Evolutionary conservation across 2,329 filamentous ascomycete species (phyloP), one percentile per base, ranked within the genome.

Genomic region (Emmonsiellopsis sp.): DNA sequence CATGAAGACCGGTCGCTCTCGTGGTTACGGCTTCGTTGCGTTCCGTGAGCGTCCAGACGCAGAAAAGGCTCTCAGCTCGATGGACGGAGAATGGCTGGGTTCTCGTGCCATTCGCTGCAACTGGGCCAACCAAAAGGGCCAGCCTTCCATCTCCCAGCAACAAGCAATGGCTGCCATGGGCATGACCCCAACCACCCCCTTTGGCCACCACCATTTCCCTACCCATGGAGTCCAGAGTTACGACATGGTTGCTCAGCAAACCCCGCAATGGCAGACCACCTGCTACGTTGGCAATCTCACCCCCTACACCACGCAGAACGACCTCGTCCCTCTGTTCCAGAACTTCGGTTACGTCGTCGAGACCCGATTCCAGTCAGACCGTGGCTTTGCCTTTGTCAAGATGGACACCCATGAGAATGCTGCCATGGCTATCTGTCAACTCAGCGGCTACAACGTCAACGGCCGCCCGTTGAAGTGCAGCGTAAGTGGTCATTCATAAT

Each of bases 41-140:
- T 98, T 95, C 81, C 87, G 92, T 58, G 93, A 98, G 59, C 89
- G 92, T 59, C 76, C 82, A 37, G 93, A 98, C 66, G 93, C 93
- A 31, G 93, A 98, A 71, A 95, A 96, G 74, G 92, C 93, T 1
- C 74, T 98, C 65, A 95, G 86, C 74, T 90, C 90, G 58, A 98
- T 98, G 93, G 93, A 98, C 66, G 93, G 93, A 58, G 93, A 98
- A 76, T 98, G 93, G 93, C 85, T 98, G 50, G 93, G 93, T 52
- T 97, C 93, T 64, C 88, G 93, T 60, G 93, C 93, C 41, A 98
- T 98, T 67, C 91, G 93, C 63, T 97, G 92, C 81, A 98, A 98
- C 79, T 98, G 93, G 93, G 93, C 93, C 57, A 98, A 98, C 76
- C 93, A 98, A 69, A 98, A 98, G 79, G 93, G 93, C n/a, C 93